phyloP scores from a whole-genome alignment of 1,284 basidiomycete species.

The Mixia osmundae region DNA sequence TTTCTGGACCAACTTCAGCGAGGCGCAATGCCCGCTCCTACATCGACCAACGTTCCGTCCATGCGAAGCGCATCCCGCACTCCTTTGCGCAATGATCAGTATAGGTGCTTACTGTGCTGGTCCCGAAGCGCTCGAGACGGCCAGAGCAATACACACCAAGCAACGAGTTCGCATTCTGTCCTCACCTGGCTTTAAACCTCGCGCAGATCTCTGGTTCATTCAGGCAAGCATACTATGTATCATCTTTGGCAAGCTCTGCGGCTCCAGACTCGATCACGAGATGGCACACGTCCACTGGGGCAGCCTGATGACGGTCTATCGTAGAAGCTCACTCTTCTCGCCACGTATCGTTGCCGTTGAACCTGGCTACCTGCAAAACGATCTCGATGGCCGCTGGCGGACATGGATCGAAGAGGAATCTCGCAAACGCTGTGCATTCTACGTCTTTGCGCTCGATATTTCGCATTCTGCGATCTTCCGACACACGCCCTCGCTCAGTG shows the following conservation, averaged over 20 bases:
- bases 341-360: neutral
- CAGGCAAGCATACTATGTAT: too few relatives aligned
- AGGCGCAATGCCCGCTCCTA: slow-evolving; percentile 5
- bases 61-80: slow-evolving; percentile 3
- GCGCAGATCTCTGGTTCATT: too few relatives aligned
- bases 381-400: slow-evolving; percentile 9
- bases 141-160: slow-evolving; percentile 4
- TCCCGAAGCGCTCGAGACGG: slow-evolving; percentile 1
- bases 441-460: neutral
- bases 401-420: slow-evolving; percentile 17
- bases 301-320: slow-evolving; percentile 3
- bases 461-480: slow-evolving; percentile 15
- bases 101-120: slow-evolving; percentile 5
- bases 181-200: too few relatives aligned
- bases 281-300: slow-evolving; percentile 1
- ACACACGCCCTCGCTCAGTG: slow-evolving; percentile 16
- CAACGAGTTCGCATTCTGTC: too few relatives aligned
- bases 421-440: slow-evolving; percentile 12
- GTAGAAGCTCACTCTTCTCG: neutral
- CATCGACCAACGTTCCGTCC: slow-evolving; percentile 3
- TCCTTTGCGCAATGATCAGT: slow-evolving; percentile 2
- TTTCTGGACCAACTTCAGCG: slow-evolving; percentile 6
- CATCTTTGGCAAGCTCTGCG: too few relatives aligned
- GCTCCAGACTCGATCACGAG: too few relatives aligned
- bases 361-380: neutral